Base-by-base conservation (phyloP, 129 eudicot genomes). In the Helichrysum umbraculigerum region DNA sequence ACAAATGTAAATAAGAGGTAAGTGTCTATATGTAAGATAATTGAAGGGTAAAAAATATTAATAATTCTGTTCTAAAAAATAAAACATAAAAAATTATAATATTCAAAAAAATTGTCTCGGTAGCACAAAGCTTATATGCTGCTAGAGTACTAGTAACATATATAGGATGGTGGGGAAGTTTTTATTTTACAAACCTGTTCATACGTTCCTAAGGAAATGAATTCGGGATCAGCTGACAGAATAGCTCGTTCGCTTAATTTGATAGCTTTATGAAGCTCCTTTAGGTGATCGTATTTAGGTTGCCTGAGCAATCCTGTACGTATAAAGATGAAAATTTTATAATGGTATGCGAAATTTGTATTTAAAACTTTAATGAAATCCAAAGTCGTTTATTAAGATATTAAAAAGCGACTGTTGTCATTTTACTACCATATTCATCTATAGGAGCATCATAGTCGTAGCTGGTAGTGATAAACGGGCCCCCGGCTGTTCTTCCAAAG, bases 391-490 rank as follows among this genome's bases (percentile, higher is more conserved):
- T 29, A 61, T 61, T 0, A 20, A 58, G 8, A 58, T 58, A 57
- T 56, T 58, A 59, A 59, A 59, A 22, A 10, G 2, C 68, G 34
- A 20, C 6, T 20, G 6, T 15, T 42, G 19, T 33, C 5, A 32
- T 68, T 78, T 29, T 75, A 74, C 68, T 39, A 94, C 99, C 99
- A 9, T 94, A 94, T 89, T 94, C 99, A 80, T 94, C 99, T 62
- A 94, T 88, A 42, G 99, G 99, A 81, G 99, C 99, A 84, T 94
- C 99, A 70, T 89, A 94, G 68, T 94, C 99, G 22, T 94, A 94
- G 86, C 99, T 94, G 74, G 99, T 94, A n/a, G 99, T 94, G 69
- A 94, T 86, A 67, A 94, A 94, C 71, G 99, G 99, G 71, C 99
- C 99, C 66, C 99, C 99, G 3, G 99, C 89, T n/a, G 99, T 87